Evolutionary conservation across 805 yeast genomes (phyloP).

Genomic region (Candida incommunis): DNA sequence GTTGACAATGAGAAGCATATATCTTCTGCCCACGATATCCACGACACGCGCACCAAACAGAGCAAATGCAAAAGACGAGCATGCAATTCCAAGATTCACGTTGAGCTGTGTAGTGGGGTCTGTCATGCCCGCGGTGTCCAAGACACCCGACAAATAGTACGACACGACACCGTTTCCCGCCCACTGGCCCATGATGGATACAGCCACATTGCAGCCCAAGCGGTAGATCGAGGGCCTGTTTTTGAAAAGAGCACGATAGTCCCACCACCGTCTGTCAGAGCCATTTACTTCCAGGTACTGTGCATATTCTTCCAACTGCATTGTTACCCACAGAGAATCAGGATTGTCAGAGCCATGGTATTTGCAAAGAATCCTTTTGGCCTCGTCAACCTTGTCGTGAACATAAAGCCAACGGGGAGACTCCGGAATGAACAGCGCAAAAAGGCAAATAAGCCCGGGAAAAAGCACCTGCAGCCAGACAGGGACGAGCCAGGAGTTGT

Average conservation of each 20-base stretch:
- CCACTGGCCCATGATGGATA: constrained; percentile 7
- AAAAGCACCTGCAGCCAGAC: constrained; percentile 12
- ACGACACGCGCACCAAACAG: constrained; percentile 13
- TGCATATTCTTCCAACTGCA: constrained; percentile 11
- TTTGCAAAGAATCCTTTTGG: constrained; percentile 6
- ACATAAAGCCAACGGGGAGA: constrained; percentile 13
- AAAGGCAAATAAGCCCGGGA: constrained; percentile 6
- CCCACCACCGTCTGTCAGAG: constrained; percentile 11
- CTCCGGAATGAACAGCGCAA: constrained; percentile 9
- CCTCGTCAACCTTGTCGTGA: constrained; percentile 9
- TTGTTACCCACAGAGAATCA: constrained; percentile 2
- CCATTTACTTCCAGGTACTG: constrained; percentile 9
- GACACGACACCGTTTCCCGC: constrained; percentile 10
- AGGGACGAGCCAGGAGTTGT: constrained; percentile 13
- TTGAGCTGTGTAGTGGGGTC: constrained; percentile 5
- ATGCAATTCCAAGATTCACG: constrained; percentile 5
- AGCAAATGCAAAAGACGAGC: constrained; percentile 5
- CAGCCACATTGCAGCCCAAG: constrained; percentile 7
- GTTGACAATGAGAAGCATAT: constrained; percentile 13
- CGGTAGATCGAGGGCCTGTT: constrained; percentile 9
- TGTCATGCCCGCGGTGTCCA: constrained; percentile 6
- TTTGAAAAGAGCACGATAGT: constrained; percentile 10
- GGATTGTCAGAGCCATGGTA: constrained; percentile 10
- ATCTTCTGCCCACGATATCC: constrained; percentile 18
- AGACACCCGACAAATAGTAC: constrained; percentile 6